phyloP scores from a whole-genome alignment of 140 eudicot genomes.

The Anethum foeniculum region DNA sequence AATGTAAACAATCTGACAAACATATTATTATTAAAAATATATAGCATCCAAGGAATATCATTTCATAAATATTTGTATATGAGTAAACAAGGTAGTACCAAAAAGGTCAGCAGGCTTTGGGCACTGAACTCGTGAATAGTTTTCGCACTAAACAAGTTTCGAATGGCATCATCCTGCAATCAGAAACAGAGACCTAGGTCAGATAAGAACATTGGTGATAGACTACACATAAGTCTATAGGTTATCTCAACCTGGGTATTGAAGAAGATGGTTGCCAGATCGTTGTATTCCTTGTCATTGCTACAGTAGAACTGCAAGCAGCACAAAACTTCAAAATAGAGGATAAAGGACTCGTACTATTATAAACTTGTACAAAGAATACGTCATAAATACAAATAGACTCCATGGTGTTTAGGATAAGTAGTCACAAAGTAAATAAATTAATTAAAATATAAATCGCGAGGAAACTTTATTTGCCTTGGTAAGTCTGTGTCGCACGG shows the following conservation, averaged over 20 bases:
- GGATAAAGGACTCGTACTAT: not conserved
- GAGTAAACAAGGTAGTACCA: slow-evolving; percentile 41
- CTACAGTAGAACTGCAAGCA: slow-evolving; percentile 73
- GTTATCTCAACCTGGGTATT: slow-evolving; percentile 72
- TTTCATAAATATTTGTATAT: not conserved
- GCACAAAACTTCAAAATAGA: slow-evolving; percentile 10
- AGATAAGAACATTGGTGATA: slow-evolving; percentile 3
- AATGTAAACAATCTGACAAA: not conserved
- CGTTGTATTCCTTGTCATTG: slow-evolving; percentile 72
- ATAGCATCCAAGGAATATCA: not conserved
- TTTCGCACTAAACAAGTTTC: slow-evolving; percentile 95
- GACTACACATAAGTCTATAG: not conserved
- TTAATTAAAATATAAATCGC: not conserved
- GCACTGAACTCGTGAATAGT: slow-evolving; percentile 94
- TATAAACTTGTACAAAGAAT: not conserved
- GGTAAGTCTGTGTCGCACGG: not conserved
- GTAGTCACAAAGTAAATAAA: not conserved
- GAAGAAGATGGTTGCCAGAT: slow-evolving; percentile 97
- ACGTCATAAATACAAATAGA: not conserved
- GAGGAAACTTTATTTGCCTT: not conserved
- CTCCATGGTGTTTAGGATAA: not conserved
- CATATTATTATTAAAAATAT: not conserved
- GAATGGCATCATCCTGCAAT: slow-evolving; percentile 95
- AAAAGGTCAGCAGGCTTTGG: slow-evolving; percentile 80
- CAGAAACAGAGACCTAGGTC: slow-evolving; percentile 14